Conservation (phyloP, 2,329 filamentous ascomycete genomes). For the Paraphaeosphaeria minitans region DNA sequence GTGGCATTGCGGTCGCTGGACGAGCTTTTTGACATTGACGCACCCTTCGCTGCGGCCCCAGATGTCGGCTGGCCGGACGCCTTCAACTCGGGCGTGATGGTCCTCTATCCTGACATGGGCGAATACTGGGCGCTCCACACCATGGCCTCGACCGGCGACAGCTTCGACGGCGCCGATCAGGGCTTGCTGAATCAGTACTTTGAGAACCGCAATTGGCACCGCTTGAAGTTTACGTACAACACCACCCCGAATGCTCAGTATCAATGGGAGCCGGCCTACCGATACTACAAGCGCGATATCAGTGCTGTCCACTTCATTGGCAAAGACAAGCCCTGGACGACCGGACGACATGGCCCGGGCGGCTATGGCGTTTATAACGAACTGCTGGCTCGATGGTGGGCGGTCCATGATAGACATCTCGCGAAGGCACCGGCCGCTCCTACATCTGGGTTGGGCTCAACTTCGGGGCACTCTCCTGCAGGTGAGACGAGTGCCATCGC, state of each 20-base stretch:
- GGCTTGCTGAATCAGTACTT: constrained; percentile 96
- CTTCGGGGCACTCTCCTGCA: constrained; percentile 17
- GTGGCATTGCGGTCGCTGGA: constrained; percentile 90
- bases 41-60: constrained; percentile 73
- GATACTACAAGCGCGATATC: constrained; percentile 88
- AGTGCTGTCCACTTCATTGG: constrained; percentile 96
- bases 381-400: constrained; percentile 89
- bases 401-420: constrained; percentile 89
- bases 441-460: constrained; percentile 16
- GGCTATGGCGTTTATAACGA: constrained; percentile 75
- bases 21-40: constrained; percentile 78
- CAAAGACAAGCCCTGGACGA: constrained; percentile 81
- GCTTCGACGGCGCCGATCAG: constrained; percentile 97
- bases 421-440: constrained; percentile 38
- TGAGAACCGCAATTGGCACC: constrained; percentile 74
- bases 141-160: constrained; percentile 84
- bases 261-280: constrained; percentile 94
- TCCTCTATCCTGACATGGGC: constrained; percentile 80
- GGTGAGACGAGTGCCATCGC: constrained; percentile 33
- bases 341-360: constrained; percentile 49
- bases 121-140: constrained; percentile 86
- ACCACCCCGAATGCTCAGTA: constrained; percentile 96
- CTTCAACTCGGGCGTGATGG: constrained; percentile 98
- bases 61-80: constrained; percentile 98
- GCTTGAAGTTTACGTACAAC: constrained; percentile 94